Conservation (phyloP, 139 green algal genomes). For the Tetradesmus obliquus region DNA sequence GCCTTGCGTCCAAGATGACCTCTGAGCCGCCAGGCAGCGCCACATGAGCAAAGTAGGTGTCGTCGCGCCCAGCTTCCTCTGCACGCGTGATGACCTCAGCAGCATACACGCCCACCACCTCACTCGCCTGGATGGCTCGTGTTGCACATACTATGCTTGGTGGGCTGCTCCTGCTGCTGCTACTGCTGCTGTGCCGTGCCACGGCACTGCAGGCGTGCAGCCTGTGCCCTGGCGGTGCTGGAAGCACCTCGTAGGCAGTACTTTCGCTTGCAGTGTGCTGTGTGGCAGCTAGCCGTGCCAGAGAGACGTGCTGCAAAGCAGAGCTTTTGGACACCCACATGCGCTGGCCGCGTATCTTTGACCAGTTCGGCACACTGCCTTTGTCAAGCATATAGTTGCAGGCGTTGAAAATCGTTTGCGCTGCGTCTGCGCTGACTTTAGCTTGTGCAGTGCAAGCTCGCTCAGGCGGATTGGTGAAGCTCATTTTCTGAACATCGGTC, state of each 20-base stretch:
- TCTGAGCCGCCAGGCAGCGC: neutral
- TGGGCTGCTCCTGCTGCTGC: neutral
- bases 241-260: neutral
- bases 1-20: neutral
- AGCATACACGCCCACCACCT: neutral
- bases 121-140: neutral
- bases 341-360: neutral
- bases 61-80: neutral
- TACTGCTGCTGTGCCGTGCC: neutral
- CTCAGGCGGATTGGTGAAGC: neutral
- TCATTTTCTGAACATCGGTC: neutral
- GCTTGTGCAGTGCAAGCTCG: neutral
- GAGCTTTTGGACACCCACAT: neutral
- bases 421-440: neutral
- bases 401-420: neutral
- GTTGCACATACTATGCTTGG: neutral
- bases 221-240: neutral
- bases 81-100: neutral
- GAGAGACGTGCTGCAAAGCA: neutral
- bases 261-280: neutral
- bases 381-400: neutral
- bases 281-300: neutral
- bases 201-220: neutral
- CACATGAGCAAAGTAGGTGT: neutral
- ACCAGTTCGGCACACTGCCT: neutral